A percentile compares a stretch with the other conserved stretches of the same genome.
Conservation (phyloP, 2,329 filamentous ascomycete species). For the Chrysoporthe puriensis region DNA sequence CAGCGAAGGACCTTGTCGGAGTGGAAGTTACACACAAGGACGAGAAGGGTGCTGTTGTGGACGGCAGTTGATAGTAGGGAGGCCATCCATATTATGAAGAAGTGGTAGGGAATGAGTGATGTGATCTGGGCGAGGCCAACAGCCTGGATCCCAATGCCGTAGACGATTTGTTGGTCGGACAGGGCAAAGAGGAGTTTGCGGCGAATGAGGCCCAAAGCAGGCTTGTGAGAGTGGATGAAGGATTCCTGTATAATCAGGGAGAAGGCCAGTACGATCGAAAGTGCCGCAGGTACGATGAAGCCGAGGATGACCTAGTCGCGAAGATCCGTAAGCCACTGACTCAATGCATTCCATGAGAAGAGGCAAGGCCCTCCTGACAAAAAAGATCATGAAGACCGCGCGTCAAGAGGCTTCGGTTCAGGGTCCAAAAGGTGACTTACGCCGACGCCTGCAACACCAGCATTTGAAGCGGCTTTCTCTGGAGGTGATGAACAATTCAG, state of each 20-base stretch:
- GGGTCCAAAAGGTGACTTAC: constrained; percentile 11
- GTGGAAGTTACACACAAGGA: constrained; percentile 67
- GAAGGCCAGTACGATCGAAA: constrained; percentile 25
- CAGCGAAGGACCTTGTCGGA: constrained; percentile 69
- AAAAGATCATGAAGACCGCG: background rate
- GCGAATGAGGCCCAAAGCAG: constrained; percentile 34
- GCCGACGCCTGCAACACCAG: constrained; percentile 21
- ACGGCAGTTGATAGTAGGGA: constrained; percentile 67
- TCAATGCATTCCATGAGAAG: background rate
- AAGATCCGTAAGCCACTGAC: background rate
- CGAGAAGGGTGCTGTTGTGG: constrained; percentile 67
- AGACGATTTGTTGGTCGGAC: constrained; percentile 70
- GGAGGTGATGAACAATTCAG: constrained; percentile 13
- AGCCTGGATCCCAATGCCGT: constrained; percentile 69
- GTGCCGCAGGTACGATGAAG: constrained; percentile 26
- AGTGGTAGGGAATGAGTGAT: constrained; percentile 67
- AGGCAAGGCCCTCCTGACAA: background rate
- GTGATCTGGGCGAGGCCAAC: constrained; percentile 64
- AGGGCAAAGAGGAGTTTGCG: constrained; percentile 68
- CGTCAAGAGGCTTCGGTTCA: background rate
- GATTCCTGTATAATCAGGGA: constrained; percentile 28
- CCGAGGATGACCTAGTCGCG: constrained; percentile 25
- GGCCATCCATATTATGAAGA: constrained; percentile 70
- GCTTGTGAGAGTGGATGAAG: constrained; percentile 20
- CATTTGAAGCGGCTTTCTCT: constrained; percentile 17